Conservation (phyloP, 2,329 filamentous ascomycete genomes). For the Epichloe sibirici region DNA sequence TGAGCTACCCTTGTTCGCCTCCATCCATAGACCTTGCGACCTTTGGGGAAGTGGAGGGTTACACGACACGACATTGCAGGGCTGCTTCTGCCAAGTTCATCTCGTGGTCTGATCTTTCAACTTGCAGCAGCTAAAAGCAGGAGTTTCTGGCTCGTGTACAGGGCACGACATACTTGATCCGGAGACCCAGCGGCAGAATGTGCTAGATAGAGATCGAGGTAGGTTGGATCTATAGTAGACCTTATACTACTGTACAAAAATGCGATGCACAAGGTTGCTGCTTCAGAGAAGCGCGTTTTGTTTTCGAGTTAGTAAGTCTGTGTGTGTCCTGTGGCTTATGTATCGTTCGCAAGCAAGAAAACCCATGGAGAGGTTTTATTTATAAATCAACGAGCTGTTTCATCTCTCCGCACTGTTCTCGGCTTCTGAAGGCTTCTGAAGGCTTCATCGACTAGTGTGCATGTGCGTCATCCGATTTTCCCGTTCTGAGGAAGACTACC, state of each 20-base stretch:
- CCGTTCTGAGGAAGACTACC: neutral
- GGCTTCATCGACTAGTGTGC: neutral
- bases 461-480: neutral
- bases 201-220: too few species aligned
- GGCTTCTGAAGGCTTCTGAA: neutral
- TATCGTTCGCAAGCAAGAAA: neutral
- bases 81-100: neutral
- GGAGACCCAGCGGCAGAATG: neutral
- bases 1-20: too few species aligned
- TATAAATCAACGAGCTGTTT: neutral
- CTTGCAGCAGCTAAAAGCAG: neutral
- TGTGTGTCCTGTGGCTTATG: too few species aligned
- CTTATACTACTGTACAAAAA: too few species aligned
- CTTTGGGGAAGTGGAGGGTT: neutral
- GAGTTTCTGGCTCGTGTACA: neutral
- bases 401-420: neutral
- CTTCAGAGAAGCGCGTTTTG: too few species aligned
- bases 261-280: too few species aligned
- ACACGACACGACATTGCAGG: neutral
- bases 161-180: neutral
- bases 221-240: too few species aligned
- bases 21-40: neutral
- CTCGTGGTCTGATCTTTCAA: neutral
- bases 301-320: too few species aligned
- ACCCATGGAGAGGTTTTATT: neutral